These are phyloP conservation scores for Pseudopithomyces chartarum DNA, from an alignment of 2,329 filamentous ascomycete species.

Conservation along the genomic window DNA sequence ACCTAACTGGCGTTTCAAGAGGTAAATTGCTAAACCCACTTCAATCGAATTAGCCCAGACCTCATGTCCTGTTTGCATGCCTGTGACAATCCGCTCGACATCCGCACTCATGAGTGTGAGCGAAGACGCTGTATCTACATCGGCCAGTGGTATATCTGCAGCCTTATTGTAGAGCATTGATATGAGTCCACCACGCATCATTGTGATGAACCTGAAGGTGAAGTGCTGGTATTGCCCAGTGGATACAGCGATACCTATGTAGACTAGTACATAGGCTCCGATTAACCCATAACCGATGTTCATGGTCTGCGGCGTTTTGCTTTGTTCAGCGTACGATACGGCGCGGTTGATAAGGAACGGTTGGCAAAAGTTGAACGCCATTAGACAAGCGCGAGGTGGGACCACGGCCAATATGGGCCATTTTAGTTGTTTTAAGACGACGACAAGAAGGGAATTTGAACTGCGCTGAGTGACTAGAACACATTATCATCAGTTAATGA, in stretches of 20 bases:
- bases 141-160: conserved; percentile 30
- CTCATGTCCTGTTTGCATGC: conserved; percentile 42
- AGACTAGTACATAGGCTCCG: conserved; percentile 41
- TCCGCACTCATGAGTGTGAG: conserved; percentile 45
- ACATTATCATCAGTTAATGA: conserved; percentile 3
- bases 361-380: conserved; percentile 45
- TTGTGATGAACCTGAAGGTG: conserved; percentile 41
- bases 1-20: conserved; percentile 55
- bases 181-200: conserved; percentile 44
- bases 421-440: conserved; percentile 32
- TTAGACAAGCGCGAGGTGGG: conserved; percentile 35
- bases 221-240: conserved; percentile 42
- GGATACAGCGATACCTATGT: conserved; percentile 41
- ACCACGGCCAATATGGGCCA: conserved; percentile 39
- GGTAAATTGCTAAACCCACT: conserved; percentile 52
- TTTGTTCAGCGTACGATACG: conserved; percentile 31
- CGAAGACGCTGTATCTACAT: conserved; percentile 36
- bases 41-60: conserved; percentile 47
- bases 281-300: conserved; percentile 42
- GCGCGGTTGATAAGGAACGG: conserved; percentile 42
- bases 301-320: conserved; percentile 16
- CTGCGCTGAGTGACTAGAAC: conserved; percentile 18
- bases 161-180: conserved; percentile 44
- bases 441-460: conserved; percentile 30
- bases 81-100: conserved; percentile 41